Percentiles rank a stretch among this genome's conserved stretches.
phyloP scores from a whole-genome alignment of 257 asterid genomes.

The Cinchona pubescens region DNA sequence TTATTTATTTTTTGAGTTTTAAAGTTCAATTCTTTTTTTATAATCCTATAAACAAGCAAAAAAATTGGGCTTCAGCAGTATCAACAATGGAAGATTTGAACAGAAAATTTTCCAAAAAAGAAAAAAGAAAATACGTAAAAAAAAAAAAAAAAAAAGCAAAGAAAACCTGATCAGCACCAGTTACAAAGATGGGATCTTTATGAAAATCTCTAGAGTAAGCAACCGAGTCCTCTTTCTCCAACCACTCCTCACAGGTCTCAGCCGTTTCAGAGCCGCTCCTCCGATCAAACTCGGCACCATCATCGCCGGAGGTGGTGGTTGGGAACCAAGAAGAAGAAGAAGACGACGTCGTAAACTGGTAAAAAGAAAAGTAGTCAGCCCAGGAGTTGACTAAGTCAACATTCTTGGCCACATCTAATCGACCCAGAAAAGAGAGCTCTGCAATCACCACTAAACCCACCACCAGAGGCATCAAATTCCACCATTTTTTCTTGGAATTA shows the following conservation, averaged over 20 bases:
- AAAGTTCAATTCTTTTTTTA: background rate
- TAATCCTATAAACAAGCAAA: background rate
- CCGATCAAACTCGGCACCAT: conserved; percentile 16
- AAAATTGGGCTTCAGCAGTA: too few relatives aligned
- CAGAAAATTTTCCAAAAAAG: background rate
- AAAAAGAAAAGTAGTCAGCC: conserved; percentile 93
- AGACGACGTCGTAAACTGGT: conserved; percentile 51
- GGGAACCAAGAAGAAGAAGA: conserved; percentile 27
- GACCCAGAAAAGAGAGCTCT: conserved; percentile 76
- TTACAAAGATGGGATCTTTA: conserved; percentile 56
- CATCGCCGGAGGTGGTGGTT: background rate
- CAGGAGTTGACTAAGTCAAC: conserved; percentile 77
- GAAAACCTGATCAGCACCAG: conserved; percentile 58
- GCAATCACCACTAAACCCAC: conserved; percentile 70
- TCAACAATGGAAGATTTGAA: too few relatives aligned
- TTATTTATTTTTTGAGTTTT: too few relatives aligned
- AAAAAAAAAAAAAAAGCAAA: background rate
- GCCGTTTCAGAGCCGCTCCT: conserved; percentile 16
- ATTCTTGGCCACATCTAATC: conserved; percentile 75
- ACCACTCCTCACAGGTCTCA: conserved; percentile 69
- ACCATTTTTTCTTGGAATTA: conserved; percentile 57
- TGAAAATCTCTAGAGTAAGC: conserved; percentile 69
- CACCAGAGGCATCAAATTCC: conserved; percentile 55
- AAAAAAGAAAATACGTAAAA: too few relatives aligned
- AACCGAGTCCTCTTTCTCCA: conserved; percentile 70